Evolutionary conservation across 1,284 basidiomycete species (phyloP).

Genomic region (Trichosporon sp.): DNA sequence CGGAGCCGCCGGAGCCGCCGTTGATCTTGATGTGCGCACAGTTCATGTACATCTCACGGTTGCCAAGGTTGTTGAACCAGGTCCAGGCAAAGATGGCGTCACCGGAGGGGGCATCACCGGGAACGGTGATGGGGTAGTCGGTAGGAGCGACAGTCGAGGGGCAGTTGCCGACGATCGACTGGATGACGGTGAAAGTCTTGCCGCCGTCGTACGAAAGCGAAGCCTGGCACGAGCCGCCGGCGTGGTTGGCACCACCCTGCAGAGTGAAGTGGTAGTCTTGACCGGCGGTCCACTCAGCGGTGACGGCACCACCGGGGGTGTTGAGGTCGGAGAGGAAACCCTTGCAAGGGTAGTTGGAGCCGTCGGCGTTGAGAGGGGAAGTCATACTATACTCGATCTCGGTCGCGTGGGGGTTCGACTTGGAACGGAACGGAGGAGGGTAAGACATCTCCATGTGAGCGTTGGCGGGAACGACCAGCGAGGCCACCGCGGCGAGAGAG

Average conservation of each 20-base stretch:
- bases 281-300: slow-evolving; percentile 47
- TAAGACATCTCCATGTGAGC: slow-evolving; percentile 52
- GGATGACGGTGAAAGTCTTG: slow-evolving; percentile 55
- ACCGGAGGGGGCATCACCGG: slow-evolving; percentile 49
- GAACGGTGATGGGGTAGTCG: slow-evolving; percentile 49
- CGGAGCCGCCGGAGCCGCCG: slow-evolving; percentile 35
- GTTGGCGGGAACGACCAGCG: slow-evolving; percentile 32
- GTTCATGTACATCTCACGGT: slow-evolving; percentile 57
- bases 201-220: slow-evolving; percentile 57
- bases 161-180: slow-evolving; percentile 55
- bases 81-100: slow-evolving; percentile 58
- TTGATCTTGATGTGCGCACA: slow-evolving; percentile 56
- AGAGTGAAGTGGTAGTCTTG: slow-evolving; percentile 44
- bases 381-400: slow-evolving; percentile 55
- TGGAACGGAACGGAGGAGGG: slow-evolving; percentile 48
- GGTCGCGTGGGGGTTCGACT: slow-evolving; percentile 45
- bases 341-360: slow-evolving; percentile 56
- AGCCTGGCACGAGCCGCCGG: slow-evolving; percentile 57
- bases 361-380: slow-evolving; percentile 47
- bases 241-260: slow-evolving; percentile 52
- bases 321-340: slow-evolving; percentile 49
- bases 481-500: slow-evolving; percentile 23
- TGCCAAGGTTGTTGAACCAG: slow-evolving; percentile 57
- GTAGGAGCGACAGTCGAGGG: slow-evolving; percentile 35
- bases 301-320: slow-evolving; percentile 36